Percentiles rank a stretch among this genome's conserved stretches.
Conservation (phyloP, 129 eudicot genomes). For the Calendula officinalis region DNA sequence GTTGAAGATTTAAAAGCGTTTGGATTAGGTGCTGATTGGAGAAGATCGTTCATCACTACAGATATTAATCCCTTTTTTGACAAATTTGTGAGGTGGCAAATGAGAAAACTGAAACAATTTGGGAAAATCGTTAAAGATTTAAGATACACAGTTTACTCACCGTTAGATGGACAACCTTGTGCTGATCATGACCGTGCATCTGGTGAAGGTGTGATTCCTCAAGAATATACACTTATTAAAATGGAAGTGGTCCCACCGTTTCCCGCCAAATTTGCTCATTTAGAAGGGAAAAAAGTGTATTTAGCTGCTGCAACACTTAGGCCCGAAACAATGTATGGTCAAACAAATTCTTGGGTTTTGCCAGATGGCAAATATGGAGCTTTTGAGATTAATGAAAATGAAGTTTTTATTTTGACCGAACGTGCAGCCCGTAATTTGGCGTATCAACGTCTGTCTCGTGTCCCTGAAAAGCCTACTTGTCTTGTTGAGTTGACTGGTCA, state of each 20-base stretch:
- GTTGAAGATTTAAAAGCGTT: slow-evolving; percentile 81
- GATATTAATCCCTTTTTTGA: slow-evolving; percentile 77
- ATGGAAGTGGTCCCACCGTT: slow-evolving; percentile 85
- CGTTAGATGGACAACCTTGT: slow-evolving; percentile 84
- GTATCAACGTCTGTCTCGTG: slow-evolving; percentile 59
- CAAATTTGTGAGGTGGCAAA: slow-evolving; percentile 80
- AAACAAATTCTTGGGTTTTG: slow-evolving; percentile 78
- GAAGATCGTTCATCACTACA: slow-evolving; percentile 77
- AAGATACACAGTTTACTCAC: slow-evolving; percentile 70
- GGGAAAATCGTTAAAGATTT: slow-evolving; percentile 80
- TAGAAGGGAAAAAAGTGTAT: slow-evolving; percentile 73
- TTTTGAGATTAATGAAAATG: slow-evolving; percentile 70
- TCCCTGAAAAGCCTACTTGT: slow-evolving; percentile 70
- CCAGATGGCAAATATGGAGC: slow-evolving; percentile 87
- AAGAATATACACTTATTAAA: slow-evolving; percentile 80
- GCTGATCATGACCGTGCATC: slow-evolving; percentile 95
- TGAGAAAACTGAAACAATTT: slow-evolving; percentile 59
- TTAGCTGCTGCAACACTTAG: slow-evolving; percentile 85
- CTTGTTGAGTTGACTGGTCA: slow-evolving; percentile 72
- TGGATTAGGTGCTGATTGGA: slow-evolving; percentile 86
- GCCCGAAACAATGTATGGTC: slow-evolving; percentile 87
- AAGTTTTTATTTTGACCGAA: slow-evolving; percentile 58
- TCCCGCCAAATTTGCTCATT: slow-evolving; percentile 58
- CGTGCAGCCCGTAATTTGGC: slow-evolving; percentile 75
- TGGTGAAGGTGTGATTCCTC: slow-evolving; percentile 85